Evolutionary conservation across 805 yeast species (phyloP), one percentile per base, ranked within the genome.

Genomic region (Naumovozyma castellii): DNA sequence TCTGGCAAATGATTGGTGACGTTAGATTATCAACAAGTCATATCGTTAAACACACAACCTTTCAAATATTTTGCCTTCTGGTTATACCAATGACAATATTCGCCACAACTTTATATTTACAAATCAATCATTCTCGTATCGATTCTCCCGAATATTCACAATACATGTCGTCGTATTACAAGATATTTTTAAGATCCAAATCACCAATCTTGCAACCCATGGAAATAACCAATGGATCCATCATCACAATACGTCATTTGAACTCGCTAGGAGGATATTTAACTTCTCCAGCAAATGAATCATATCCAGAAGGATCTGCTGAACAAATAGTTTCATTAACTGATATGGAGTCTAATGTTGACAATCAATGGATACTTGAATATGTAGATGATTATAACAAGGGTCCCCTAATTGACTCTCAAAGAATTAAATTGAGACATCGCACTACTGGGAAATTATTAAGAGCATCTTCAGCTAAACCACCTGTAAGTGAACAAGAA

Each of bases 401-500:
- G 33, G 51, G 55, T 9, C 60, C 63, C 2, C 65, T 81, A 32
- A 59, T 68, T 39, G 74, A 77, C 47, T 80, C 80, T 15, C 77
- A 72, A 41, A 56, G 67, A 12, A 64, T 90, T 16, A 69, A 81
- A 43, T 57, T 92, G n/a, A 76, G 74, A 65, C 97, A 92, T 58
- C 68, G 69, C 42, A 44, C 51, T 2, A 82, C 97, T 1, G 74
- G 79, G 13, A 76, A 76, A 45, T 75, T 83, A 35, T 62, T 92
- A 38, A 78, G 78, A 47, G 82, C 86, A 17, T 77, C 84, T 44
- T 47, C 59, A 2, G 66, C 73, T 37, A 76, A 88, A 44, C 96
- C 97, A 3, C 96, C 95, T 8, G 75, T 87, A 19, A 75, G 90
- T 8, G 95, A 85, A 55, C 92, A 85, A 53, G 97, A 92, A 41